Base-by-base conservation (phyloP, 192 early-diverging fungal species). In the Entomortierella beljakovae region DNA sequence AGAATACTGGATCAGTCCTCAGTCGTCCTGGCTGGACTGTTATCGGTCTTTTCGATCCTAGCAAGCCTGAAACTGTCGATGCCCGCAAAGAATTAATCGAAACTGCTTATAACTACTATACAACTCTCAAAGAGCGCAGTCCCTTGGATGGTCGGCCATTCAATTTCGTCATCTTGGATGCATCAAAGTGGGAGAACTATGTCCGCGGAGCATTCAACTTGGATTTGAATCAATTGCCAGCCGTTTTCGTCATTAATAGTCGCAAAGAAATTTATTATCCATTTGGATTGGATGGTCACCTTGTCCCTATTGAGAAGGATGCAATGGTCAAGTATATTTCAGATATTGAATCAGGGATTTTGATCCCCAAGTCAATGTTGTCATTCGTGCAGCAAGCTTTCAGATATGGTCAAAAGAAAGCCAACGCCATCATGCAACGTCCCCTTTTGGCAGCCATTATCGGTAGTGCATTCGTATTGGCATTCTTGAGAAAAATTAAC, bases 1-100 rank as follows among this genome's bases (percentile, higher is more conserved):
- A 85, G 33, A 95, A 93, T 64, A 83, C 90, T 10, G 90, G 94
- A 34, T 82, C 85, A 5, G 84, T 95, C 76, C 85, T 96, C 59
- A 84, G 88, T 32, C 80, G 89, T 54, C 73, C 85, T 32, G 85
- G 88, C 57, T 81, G 89, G 58, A 72, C 94, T 2, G 90, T 90
- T 0, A 75, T 97, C 42, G 88, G 81, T 15, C 57, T 95, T 6
- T 69, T 95, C 13, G 86, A 91, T 57, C 81, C 84, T 13, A 80
- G 68, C 32, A 68, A 73, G 26, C 53, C 52, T 11, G 37, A 42
- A 1, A 64, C 62, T 31, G 38, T 13, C 43, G 33, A 46, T 1
- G 66, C 71, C 6, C 70, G 71, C 32, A 54, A 33, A 25, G 46
- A 64, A 11, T 56, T 82, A 54, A 80, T 77, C 22, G 66, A 74